Evolutionary conservation across 805 yeast species (phyloP), one percentile per base, ranked within the genome.

Genomic region (Tetrapisispora fleetii): DNA sequence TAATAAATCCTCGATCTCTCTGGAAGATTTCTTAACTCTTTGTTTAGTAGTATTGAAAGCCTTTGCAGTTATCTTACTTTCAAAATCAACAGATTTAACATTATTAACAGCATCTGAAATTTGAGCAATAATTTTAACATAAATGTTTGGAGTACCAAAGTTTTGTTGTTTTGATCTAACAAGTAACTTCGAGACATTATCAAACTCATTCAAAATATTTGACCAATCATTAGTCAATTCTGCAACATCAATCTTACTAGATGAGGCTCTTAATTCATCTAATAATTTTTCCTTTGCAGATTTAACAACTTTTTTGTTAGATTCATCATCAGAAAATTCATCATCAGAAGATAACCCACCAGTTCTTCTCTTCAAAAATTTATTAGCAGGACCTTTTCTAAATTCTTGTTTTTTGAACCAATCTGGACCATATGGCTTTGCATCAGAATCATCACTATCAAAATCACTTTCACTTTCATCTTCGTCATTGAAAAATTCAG

Each of bases 281-380:
- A 89, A 67, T 52, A 89, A 75, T 73, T 91, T 93, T 55, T 90
- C 98, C 70, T 84, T 87, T 47, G 97, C 96, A 50, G 93, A 81
- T 71, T 87, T 90, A 57, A 91, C 96, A 39, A 89, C 88, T 57
- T 83, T 85, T 65, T 80, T 83, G 61, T 82, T 85, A 50, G 83
- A 91, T 53, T 73, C 79, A 49, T 77, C 76, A 18, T 41, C 44
- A 30, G 76, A 80, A 40, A 69, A 71, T 22, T 70, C 76, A 9
- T 69, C 68, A 37, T 68, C 71, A 38, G 68, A 66, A 40, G 63
- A 62, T 37, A 58, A 59, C 36, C 65, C 62, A 37, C 64, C 65
- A 41, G 8, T 19, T 18, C 19, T 41, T 41, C 37, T 41, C 50
- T 66, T 67, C 55, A 68, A 57, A 49, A 67, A 67, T 46, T 64